Evolutionary conservation across 257 asterid species (phyloP), one percentile per base, ranked within the genome.

Genomic region (Agastache rugosa): DNA sequence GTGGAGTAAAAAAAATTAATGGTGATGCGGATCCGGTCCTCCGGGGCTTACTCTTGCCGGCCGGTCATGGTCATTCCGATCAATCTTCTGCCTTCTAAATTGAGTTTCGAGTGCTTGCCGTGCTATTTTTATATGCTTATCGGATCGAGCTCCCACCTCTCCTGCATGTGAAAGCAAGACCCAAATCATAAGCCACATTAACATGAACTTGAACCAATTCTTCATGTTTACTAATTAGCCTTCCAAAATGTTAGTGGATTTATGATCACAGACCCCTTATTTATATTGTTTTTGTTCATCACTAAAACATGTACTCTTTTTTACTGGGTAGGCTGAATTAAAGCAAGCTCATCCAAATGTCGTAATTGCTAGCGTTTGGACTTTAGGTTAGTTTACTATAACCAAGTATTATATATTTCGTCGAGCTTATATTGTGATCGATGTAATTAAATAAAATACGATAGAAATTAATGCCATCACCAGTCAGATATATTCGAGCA

Each of bases 1-100:
- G 29, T 20, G 55, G 45, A 41, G 12, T 14, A 15, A 8, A 0
- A 11, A 22, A 23, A 20, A 22, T 9, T 10, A 82, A 61, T 88
- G 94, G 77, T 86, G 91, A 78, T 78, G 88, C 11, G 91, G 90
- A 66, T 88, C 94, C 5, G 94, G 94, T 16, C 94, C 94, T 7
- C 83, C 88, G 0, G 94, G 94, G 73, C 80, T 75, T 16, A 51
- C 66, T 34, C 94, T 83, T 19, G 79, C 83, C 11, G 88, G 88
- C 85, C 83, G 48, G 14, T 73, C 80, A 10, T 9, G 25, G 9
- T 42, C 27, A 19, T 14, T 56, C 22, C 29, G 67, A 5, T 79
- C 61, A n/a, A 51, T 76, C 48, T n/a, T 81, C 47, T 45, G 67
- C 56, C 67, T 78, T 61, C 34, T 55, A 25, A 83, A 60, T 45